phyloP scores from a whole-genome alignment of 805 yeast species.

The Clavispora phyllophila region DNA sequence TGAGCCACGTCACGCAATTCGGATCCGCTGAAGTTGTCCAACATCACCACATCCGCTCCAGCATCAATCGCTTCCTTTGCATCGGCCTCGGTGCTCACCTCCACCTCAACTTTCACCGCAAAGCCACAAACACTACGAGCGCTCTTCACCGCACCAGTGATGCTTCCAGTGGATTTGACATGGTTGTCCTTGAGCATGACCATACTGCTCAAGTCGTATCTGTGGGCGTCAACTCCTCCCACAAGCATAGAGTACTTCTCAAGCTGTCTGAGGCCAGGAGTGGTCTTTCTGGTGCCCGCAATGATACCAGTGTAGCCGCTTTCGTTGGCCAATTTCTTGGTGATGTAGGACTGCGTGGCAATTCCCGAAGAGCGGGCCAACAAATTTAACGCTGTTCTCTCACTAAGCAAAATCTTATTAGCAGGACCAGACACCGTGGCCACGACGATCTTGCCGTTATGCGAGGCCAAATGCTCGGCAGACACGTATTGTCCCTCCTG shows the following conservation, averaged over 20 bases:
- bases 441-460: slow-evolving; percentile 56
- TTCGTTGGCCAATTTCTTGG: slow-evolving; percentile 57
- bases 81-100: slow-evolving; percentile 77
- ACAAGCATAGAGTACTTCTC: slow-evolving; percentile 94
- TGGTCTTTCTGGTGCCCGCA: slow-evolving; percentile 97
- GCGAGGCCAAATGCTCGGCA: slow-evolving; percentile 40
- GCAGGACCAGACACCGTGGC: slow-evolving; percentile 81
- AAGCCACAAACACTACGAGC: slow-evolving; percentile 86
- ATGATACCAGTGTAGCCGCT: slow-evolving; percentile 75
- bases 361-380: slow-evolving; percentile 82
- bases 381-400: slow-evolving; percentile 79
- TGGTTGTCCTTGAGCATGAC: slow-evolving; percentile 96
- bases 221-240: slow-evolving; percentile 90
- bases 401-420: slow-evolving; percentile 73
- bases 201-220: slow-evolving; percentile 90
- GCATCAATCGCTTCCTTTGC: slow-evolving; percentile 91
- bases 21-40: slow-evolving; percentile 76
- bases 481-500: slow-evolving; percentile 57
- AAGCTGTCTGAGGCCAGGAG: slow-evolving; percentile 84
- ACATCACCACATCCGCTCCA: slow-evolving; percentile 94
- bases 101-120: slow-evolving; percentile 87
- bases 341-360: slow-evolving; percentile 65
- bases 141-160: slow-evolving; percentile 70
- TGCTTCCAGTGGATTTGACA: slow-evolving; percentile 88
- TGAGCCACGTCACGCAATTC: slow-evolving; percentile 62